A percentile compares a stretch with the other conserved stretches of the same genome.
phyloP scores from a whole-genome alignment of 768 basidiomycete genomes.

The Mycena amicta region DNA sequence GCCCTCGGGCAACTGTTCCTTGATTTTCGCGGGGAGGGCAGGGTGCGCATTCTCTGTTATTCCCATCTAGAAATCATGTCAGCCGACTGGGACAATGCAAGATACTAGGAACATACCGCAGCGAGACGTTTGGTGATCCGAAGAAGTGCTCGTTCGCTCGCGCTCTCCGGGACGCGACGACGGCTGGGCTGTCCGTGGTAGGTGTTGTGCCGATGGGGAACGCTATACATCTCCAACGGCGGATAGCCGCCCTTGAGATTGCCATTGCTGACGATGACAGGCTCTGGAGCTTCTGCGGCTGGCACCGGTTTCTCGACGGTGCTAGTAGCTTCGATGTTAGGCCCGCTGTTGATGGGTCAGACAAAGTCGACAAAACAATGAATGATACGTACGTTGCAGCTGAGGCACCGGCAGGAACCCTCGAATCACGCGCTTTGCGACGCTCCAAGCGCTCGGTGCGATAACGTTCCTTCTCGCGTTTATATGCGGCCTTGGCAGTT shows the following conservation, averaged over 20 bases:
- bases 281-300: conserved; percentile 17
- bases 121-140: conserved; percentile 61
- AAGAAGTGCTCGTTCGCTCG: conserved; percentile 43
- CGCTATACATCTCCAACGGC: conserved; percentile 62
- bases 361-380: background rate
- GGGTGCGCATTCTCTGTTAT: conserved; percentile 63
- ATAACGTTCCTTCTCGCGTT: conserved; percentile 70
- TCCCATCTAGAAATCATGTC: conserved; percentile 60
- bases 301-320: conserved; percentile 15
- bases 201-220: conserved; percentile 53
- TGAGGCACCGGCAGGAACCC: conserved; percentile 12
- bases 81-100: conserved; percentile 3
- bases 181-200: conserved; percentile 36
- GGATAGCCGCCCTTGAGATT: conserved; percentile 63
- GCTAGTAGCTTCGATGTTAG: background rate
- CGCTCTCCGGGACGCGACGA: conserved; percentile 32
- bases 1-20: conserved; percentile 49
- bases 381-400: conserved; percentile 3
- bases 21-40: conserved; percentile 51
- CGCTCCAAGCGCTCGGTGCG: conserved; percentile 58
- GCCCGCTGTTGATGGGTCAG: conserved; percentile 5
- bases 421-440: conserved; percentile 38
- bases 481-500: conserved; percentile 67
- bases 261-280: conserved; percentile 48
- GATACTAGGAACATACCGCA: conserved; percentile 49